These are phyloP conservation scores for Sphaceloma murrayae DNA, from an alignment of 2,329 filamentous ascomycete genomes.

Conservation along the genomic window DNA sequence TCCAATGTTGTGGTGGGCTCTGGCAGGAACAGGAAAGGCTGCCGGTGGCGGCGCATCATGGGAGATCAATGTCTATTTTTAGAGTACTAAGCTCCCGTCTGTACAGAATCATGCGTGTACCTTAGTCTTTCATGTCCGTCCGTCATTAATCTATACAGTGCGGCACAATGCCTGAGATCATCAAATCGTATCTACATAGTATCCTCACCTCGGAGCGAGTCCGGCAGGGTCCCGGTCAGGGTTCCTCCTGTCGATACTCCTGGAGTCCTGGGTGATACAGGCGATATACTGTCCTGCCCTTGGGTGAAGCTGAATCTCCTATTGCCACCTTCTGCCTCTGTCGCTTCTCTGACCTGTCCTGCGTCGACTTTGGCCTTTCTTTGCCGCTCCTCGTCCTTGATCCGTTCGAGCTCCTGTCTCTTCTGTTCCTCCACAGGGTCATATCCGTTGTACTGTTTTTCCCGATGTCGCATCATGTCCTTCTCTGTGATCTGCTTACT, in stretches of 20 bases:
- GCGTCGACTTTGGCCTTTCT: conserved; percentile 4
- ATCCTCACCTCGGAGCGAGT: background rate
- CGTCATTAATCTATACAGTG: conserved; percentile 5
- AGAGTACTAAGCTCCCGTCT: no score
- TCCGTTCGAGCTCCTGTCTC: conserved; percentile 1
- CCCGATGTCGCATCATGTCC: conserved; percentile 38
- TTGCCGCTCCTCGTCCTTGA: background rate
- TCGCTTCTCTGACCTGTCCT: conserved; percentile 14
- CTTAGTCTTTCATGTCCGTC: conserved; percentile 8
- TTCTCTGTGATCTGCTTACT: conserved; percentile 40
- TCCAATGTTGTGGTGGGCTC: background rate
- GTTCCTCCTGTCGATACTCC: no score
- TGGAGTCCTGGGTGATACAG: background rate
- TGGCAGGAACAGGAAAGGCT: conserved; percentile 14
- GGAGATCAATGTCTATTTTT: no score
- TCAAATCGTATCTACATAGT: conserved; percentile 6
- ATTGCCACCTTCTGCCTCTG: conserved; percentile 15
- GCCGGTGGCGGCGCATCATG: conserved; percentile 3
- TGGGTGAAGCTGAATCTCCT: conserved; percentile 14
- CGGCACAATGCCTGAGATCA: conserved; percentile 6
- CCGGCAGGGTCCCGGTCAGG: no score
- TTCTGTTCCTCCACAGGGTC: conserved; percentile 22
- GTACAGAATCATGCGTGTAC: no score
- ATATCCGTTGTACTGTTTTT: conserved; percentile 39
- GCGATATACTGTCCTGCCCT: conserved; percentile 12